Evolutionary conservation across 805 yeast genomes (phyloP).

Genomic region (Ogataea allantospora): DNA sequence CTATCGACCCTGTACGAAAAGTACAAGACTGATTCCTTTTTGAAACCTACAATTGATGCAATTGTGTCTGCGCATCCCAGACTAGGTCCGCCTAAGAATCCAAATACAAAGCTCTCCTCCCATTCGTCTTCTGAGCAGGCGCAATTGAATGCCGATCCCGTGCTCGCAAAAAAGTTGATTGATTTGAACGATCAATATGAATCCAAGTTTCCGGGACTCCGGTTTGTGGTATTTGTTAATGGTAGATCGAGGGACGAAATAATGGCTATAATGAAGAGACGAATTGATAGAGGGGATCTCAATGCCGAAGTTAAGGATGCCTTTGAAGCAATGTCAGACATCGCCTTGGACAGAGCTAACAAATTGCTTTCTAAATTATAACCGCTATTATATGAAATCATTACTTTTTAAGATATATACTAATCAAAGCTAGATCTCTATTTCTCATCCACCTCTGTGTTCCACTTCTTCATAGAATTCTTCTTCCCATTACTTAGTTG

Average conservation of each 20-base stretch:
- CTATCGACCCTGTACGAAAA: slow-evolving; percentile 3
- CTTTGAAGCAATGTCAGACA: slow-evolving; percentile 87
- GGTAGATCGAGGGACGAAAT: slow-evolving; percentile 69
- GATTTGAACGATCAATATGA: slow-evolving; percentile 52
- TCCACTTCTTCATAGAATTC: slow-evolving; percentile 6
- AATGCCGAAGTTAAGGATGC: slow-evolving; percentile 61
- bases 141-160: slow-evolving; percentile 50
- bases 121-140: slow-evolving; percentile 75
- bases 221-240: slow-evolving; percentile 87
- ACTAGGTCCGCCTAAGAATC: slow-evolving; percentile 59
- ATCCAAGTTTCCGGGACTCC: slow-evolving; percentile 55
- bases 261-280: slow-evolving; percentile 56
- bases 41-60: slow-evolving; percentile 25
- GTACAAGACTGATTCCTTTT: slow-evolving; percentile 3
- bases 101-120: slow-evolving; percentile 45
- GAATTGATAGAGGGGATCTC: slow-evolving; percentile 59
- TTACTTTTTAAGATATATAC: slow-evolving; percentile 7
- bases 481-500: slow-evolving; percentile 7
- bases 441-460: slow-evolving; percentile 4
- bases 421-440: slow-evolving; percentile 1
- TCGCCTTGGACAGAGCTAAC: slow-evolving; percentile 71
- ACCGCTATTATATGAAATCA: slow-evolving; percentile 2
- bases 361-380: slow-evolving; percentile 44
- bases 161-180: slow-evolving; percentile 49
- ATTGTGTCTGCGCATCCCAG: slow-evolving; percentile 93